Evolutionary conservation across 305 asterid species (phyloP).

Genomic region (Fraxinus baroniana): DNA sequence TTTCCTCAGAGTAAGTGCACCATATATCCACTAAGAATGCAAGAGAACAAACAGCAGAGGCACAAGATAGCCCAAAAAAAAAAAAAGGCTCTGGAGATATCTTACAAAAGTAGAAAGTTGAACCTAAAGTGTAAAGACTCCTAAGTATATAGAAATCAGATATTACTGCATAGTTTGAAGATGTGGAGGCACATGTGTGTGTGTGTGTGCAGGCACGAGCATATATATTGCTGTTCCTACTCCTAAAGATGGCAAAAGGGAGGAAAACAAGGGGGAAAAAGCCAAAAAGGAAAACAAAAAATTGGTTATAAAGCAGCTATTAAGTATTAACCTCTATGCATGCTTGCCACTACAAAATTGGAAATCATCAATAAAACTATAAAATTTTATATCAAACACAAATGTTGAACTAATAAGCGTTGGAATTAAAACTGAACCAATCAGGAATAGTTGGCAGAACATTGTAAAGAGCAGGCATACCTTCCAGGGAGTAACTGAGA

Average conservation of each 20-base stretch:
- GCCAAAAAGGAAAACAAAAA: not conserved
- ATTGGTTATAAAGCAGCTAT: not conserved
- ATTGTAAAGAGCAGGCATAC: conserved; percentile 34
- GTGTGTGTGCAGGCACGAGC: too few species aligned
- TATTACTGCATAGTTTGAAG: not conserved
- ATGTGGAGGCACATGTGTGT: not conserved
- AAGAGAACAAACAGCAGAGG: not conserved
- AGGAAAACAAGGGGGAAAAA: not conserved
- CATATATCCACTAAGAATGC: not conserved
- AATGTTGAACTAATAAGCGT: not conserved
- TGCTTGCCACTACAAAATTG: not conserved
- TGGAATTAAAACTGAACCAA: not conserved
- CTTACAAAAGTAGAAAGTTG: not conserved
- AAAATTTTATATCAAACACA: not conserved
- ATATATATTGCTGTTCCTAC: too few species aligned
- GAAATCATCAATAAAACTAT: not conserved
- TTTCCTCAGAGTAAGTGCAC: not conserved
- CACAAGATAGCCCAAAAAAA: not conserved
- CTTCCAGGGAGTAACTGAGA: conserved; percentile 84
- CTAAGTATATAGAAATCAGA: not conserved
- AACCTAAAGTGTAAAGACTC: not conserved
- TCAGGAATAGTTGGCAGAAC: not conserved
- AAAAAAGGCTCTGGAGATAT: not conserved
- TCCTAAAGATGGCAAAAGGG: not conserved
- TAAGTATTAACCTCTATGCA: not conserved